Conservation (phyloP, 169 alveolate genomes). For the Amoebophrya sp. region DNA sequence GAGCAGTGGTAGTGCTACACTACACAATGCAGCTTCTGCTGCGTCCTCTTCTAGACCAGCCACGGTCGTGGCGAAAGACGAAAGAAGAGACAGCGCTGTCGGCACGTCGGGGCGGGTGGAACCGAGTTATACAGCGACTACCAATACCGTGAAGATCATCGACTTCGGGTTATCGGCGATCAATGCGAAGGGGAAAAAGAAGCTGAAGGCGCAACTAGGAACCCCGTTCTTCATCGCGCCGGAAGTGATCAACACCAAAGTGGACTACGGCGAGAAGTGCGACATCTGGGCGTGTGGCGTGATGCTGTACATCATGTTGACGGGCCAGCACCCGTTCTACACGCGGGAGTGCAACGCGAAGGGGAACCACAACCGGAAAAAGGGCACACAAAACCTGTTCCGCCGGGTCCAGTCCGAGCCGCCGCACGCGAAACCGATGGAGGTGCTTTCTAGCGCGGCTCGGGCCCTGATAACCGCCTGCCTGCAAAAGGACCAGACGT, state of each 20-base stretch:
- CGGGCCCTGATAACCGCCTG: background rate
- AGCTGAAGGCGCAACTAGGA: background rate
- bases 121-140: too few species aligned
- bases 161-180: background rate
- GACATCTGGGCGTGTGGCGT: background rate
- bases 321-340: background rate
- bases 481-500: background rate
- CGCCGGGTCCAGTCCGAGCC: background rate
- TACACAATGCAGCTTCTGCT: too few species aligned
- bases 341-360: background rate
- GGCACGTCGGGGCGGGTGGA: too few species aligned
- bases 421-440: background rate
- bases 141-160: background rate
- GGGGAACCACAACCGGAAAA: background rate
- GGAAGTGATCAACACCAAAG: background rate
- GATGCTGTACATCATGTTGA: background rate
- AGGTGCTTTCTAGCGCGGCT: background rate
- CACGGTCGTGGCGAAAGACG: too few species aligned
- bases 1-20: too few species aligned
- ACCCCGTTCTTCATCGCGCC: background rate
- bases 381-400: too few species aligned
- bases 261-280: background rate
- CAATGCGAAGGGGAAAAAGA: background rate
- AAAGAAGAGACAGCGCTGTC: too few species aligned
- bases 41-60: too few species aligned